Conservation (phyloP, 129 eudicot genomes). For the Centrapalus pauciflorus region DNA sequence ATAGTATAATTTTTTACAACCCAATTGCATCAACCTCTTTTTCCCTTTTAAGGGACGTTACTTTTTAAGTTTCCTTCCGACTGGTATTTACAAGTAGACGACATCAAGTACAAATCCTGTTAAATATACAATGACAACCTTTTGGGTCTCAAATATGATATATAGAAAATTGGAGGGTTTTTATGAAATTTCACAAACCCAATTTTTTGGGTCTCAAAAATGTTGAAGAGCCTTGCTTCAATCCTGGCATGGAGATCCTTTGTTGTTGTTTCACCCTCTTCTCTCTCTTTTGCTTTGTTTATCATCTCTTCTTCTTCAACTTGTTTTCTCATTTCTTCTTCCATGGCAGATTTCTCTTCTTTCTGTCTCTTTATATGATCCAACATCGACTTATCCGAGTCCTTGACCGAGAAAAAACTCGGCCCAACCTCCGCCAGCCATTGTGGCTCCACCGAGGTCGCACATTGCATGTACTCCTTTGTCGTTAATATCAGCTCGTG, state of each 20-base stretch:
- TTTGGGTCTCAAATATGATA: too few species aligned
- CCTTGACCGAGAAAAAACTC: constrained; percentile 56
- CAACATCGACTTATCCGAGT: constrained; percentile 57
- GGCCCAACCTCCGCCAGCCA: constrained; percentile 63
- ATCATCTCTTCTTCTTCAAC: constrained; percentile 36
- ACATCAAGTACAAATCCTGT: too few species aligned
- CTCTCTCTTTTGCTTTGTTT: constrained; percentile 34
- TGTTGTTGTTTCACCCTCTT: constrained; percentile 49
- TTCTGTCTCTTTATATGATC: constrained; percentile 59
- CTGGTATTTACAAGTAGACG: too few species aligned
- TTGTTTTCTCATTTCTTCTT: constrained; percentile 45
- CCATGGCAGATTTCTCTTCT: constrained; percentile 55
- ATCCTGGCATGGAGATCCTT: constrained; percentile 43
- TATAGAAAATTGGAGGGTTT: too few species aligned
- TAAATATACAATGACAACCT: too few species aligned
- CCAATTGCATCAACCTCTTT: too few species aligned
- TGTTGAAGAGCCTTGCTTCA: constrained; percentile 33
- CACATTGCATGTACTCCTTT: constrained; percentile 62
- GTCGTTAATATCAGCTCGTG: constrained; percentile 56
- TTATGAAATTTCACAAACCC: too few species aligned
- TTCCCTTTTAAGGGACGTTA: too few species aligned
- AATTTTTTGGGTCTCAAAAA: constrained; percentile 48
- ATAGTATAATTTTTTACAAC: too few species aligned
- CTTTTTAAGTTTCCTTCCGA: too few species aligned
- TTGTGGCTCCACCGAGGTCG: constrained; percentile 50